These are phyloP conservation scores for Eucalyptus paniculata DNA, from an alignment of 345 rosid species.

Conservation along the genomic window DNA sequence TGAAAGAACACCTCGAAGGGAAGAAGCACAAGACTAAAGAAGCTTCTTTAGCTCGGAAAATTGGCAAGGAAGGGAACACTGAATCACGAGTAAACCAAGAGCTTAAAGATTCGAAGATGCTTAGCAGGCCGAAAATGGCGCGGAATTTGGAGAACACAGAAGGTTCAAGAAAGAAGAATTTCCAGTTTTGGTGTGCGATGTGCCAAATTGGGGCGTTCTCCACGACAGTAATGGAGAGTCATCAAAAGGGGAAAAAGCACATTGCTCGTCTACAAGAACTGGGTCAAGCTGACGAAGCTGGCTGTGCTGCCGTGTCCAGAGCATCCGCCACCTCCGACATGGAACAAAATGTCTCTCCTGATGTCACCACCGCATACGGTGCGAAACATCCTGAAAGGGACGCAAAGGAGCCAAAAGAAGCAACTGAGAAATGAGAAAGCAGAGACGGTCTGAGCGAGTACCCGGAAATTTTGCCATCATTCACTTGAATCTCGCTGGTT, in stretches of 20 bases:
- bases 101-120: background rate
- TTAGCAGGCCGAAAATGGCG: background rate
- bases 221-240: conserved; percentile 21
- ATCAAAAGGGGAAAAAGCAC: conserved; percentile 48
- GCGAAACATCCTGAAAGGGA: background rate
- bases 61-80: background rate
- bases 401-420: background rate
- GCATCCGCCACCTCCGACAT: background rate
- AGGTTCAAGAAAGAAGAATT: background rate
- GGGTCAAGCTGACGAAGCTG: background rate
- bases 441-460: background rate
- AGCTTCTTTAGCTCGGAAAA: background rate
- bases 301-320: background rate
- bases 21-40: conserved; percentile 30
- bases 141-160: background rate
- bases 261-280: conserved; percentile 2
- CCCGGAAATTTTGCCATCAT: background rate
- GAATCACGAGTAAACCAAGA: background rate
- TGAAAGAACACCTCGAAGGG: conserved; percentile 23
- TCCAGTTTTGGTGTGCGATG: conserved; percentile 34
- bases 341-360: background rate
- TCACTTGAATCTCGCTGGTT: background rate
- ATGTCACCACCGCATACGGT: background rate
- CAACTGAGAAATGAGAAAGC: background rate
- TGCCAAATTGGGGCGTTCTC: conserved; percentile 25